Conservation (phyloP, 306 rosid genomes). For the Sicyos baderoa region DNA sequence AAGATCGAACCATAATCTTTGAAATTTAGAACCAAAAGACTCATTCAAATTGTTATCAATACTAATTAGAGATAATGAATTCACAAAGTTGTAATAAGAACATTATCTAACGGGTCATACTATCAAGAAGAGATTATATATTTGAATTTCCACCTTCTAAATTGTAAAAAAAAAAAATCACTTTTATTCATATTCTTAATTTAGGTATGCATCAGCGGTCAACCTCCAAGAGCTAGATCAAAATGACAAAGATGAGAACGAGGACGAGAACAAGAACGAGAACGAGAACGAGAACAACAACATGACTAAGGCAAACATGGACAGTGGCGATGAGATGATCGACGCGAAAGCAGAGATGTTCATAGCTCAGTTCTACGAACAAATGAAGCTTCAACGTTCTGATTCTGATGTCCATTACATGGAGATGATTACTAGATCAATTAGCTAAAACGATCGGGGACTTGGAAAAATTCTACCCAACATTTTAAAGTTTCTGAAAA, state of each 20-base stretch:
- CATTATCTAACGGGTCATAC: too few species aligned
- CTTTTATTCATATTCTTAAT: neutral
- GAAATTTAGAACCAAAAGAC: too few species aligned
- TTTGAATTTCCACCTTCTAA: too few species aligned
- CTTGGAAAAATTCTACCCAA: neutral
- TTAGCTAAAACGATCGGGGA: slow-evolving; percentile 18
- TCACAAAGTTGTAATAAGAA: too few species aligned
- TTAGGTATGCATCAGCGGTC: slow-evolving; percentile 21
- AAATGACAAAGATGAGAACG: neutral
- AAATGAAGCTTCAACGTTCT: slow-evolving; percentile 53
- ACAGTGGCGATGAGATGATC: slow-evolving; percentile 40
- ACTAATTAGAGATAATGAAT: too few species aligned
- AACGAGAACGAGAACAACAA: neutral
- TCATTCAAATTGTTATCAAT: too few species aligned
- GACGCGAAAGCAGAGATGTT: slow-evolving; percentile 72
- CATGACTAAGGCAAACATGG: neutral
- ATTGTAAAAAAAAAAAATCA: too few species aligned
- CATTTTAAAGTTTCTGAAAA: neutral
- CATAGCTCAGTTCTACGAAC: slow-evolving; percentile 58
- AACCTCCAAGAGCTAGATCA: slow-evolving; percentile 44
- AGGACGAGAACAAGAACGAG: neutral
- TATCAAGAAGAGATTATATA: too few species aligned
- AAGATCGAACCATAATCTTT: too few species aligned
- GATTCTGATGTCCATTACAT: slow-evolving; percentile 19
- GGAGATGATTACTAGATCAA: slow-evolving; percentile 39